phyloP scores from a whole-genome alignment of 352 stramenopile species.

The Peronospora belbahrii region DNA sequence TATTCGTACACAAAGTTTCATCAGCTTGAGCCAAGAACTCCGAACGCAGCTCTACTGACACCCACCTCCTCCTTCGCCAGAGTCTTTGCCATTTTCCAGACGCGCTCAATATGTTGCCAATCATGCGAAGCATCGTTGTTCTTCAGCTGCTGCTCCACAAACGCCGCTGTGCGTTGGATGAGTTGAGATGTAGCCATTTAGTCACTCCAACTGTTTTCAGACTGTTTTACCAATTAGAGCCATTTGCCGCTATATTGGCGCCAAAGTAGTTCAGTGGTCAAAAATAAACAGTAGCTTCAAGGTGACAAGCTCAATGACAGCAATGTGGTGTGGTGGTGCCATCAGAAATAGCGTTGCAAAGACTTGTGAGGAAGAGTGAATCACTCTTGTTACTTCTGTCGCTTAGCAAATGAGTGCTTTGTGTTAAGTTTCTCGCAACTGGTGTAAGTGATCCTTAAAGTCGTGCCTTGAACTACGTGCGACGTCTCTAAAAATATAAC shows the following conservation, averaged over 20 bases:
- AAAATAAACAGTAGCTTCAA: conserved; percentile 13
- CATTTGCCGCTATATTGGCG: too few species aligned
- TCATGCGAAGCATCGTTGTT: conserved; percentile 81
- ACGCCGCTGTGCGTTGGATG: conserved; percentile 61
- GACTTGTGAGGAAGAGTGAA: too few species aligned
- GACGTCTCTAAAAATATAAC: too few species aligned
- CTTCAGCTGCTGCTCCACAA: conserved; percentile 64
- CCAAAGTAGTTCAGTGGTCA: conserved; percentile 17
- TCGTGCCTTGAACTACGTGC: conserved; percentile 85
- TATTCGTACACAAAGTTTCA: conserved; percentile 8
- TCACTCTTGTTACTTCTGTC: too few species aligned
- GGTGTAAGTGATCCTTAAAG: conserved; percentile 89
- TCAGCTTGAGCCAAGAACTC: too few species aligned
- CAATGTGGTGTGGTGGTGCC: too few species aligned
- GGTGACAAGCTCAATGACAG: too few species aligned
- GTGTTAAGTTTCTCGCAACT: conserved; percentile 88
- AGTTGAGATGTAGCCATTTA: conserved; percentile 40
- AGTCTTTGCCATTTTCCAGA: conserved; percentile 64
- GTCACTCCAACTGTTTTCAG: too few species aligned
- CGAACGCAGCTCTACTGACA: too few species aligned
- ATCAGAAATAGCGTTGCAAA: too few species aligned
- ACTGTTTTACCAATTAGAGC: too few species aligned
- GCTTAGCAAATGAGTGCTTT: too few species aligned
- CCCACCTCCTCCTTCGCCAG: conserved; percentile 72
- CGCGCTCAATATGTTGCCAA: conserved; percentile 84